Evolutionary conservation across 106 monocot species (phyloP), one percentile per base, ranked within the genome.

Genomic region (Posidonia australis): DNA sequence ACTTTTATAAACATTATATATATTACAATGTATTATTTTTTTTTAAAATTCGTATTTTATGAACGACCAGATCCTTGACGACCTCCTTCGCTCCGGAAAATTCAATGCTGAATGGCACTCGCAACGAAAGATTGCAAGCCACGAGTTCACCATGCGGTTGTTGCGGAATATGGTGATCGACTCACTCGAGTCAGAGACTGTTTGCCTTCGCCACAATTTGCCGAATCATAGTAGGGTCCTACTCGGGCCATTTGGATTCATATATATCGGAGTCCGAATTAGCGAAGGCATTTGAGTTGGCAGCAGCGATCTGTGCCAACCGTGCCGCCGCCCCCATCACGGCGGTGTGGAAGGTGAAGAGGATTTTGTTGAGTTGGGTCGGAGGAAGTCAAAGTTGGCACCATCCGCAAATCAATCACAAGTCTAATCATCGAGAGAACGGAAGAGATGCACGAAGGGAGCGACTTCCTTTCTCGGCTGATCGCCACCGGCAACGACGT

Each of bases 401-500:
- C 76, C 13, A 69, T 87, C 44, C 73, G 70, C 26, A 45, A 44
- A 6, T 63, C 44, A 43, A 45, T 78, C 0, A 53, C 22, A 62
- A 53, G 54, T 46, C 48, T 86, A 14, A 79, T 81, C 12, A 41
- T 7, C 6, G 12, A 1, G 3, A 68, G 86, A 14, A 71, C 49
- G 72, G 44, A 74, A 46, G 68, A 46, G 36, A 20, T 17, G 1
- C 36, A 0, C 17, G 13, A 22, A 1, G 49, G 17, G 25, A 17
- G 27, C 13, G 81, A 86, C 59, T 71, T 82, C 28, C 64, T 86
- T 23, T 86, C 77, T 51, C 58, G 78, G 68, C 51, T 81, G 30
- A 65, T 78, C 22, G 46, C 44, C 0, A 48, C 62, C 0, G 76
- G 63, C 10, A 54, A 72, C 53, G 22, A 30, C 5, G 86, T 76